Conservation (phyloP, 805 yeast species). For the Starmerella scarabaei region DNA sequence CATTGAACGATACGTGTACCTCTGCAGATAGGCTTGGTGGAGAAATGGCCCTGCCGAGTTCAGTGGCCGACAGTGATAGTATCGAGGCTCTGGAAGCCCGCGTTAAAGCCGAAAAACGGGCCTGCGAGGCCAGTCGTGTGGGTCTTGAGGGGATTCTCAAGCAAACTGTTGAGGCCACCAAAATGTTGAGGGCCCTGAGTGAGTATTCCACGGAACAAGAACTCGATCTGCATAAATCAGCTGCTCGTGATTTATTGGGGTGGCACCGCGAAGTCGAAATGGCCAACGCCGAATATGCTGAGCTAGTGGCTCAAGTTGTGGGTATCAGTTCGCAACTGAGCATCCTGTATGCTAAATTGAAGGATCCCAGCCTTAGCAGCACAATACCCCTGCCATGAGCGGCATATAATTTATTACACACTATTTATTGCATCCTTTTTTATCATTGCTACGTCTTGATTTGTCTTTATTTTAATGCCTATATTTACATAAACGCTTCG, state of each 20-base stretch:
- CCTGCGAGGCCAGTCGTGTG: constrained; percentile 5
- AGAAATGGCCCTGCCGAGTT: constrained; percentile 10
- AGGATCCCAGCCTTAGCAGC: no score
- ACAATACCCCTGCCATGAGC: no score
- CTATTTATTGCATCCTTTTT: no score
- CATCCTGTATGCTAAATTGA: not conserved
- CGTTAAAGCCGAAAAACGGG: constrained; percentile 8
- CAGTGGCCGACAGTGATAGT: constrained; percentile 8
- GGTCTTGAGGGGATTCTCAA: constrained; percentile 2
- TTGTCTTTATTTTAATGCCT: not conserved
- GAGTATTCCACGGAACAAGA: constrained; percentile 4
- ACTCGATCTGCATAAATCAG: constrained; percentile 5
- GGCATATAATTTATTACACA: no score
- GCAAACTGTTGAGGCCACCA: constrained; percentile 4
- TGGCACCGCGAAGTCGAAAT: constrained; percentile 14
- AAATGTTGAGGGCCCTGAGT: constrained; percentile 2
- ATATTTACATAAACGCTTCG: constrained; percentile 36
- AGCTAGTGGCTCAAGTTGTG: not conserved
- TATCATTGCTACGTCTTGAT: no score
- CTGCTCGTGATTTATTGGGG: constrained; percentile 7
- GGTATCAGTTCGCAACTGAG: not conserved
- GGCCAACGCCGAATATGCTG: constrained; percentile 10
- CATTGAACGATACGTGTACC: constrained; percentile 15
- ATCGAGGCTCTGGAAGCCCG: not conserved
- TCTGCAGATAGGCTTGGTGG: constrained; percentile 19